Percentiles rank a stretch among this genome's conserved stretches.
Evolutionary conservation across 805 yeast genomes (phyloP).

Genomic region (Candida arabinofermentans): DNA sequence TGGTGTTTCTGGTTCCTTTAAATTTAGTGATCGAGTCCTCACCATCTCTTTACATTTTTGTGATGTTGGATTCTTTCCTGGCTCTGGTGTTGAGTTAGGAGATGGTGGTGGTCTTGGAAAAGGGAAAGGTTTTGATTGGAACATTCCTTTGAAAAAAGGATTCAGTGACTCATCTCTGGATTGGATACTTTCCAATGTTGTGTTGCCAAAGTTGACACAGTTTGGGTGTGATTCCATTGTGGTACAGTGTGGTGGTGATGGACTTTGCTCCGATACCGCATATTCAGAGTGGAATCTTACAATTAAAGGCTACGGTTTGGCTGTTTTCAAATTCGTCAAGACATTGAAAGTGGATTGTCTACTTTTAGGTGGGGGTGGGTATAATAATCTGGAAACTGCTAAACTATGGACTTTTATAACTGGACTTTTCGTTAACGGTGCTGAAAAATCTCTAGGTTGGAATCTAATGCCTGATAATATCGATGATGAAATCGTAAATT

Average conservation of each 20-base stretch:
- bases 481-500: slow-evolving; percentile 30
- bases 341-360: slow-evolving; percentile 34
- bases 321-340: slow-evolving; percentile 29
- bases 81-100: slow-evolving; percentile 48
- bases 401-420: slow-evolving; percentile 54
- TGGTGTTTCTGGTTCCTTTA: slow-evolving; percentile 68
- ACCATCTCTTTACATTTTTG: slow-evolving; percentile 62
- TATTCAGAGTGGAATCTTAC: slow-evolving; percentile 68
- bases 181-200: slow-evolving; percentile 35
- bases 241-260: slow-evolving; percentile 73
- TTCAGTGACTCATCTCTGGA: slow-evolving; percentile 42
- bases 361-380: slow-evolving; percentile 77
- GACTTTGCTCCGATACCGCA: slow-evolving; percentile 54
- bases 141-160: slow-evolving; percentile 58
- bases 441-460: slow-evolving; percentile 13
- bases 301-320: slow-evolving; percentile 41
- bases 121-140: slow-evolving; percentile 38
- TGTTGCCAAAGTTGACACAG: slow-evolving; percentile 37
- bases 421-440: slow-evolving; percentile 18
- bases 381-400: slow-evolving; percentile 57
- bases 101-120: slow-evolving; percentile 33
- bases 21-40: slow-evolving; percentile 48
- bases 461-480: slow-evolving; percentile 46
- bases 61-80: slow-evolving; percentile 71
- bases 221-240: slow-evolving; percentile 52